These are phyloP conservation scores for Melaleuca quinquenervia DNA, from an alignment of 345 rosid genomes.

Conservation along the genomic window DNA sequence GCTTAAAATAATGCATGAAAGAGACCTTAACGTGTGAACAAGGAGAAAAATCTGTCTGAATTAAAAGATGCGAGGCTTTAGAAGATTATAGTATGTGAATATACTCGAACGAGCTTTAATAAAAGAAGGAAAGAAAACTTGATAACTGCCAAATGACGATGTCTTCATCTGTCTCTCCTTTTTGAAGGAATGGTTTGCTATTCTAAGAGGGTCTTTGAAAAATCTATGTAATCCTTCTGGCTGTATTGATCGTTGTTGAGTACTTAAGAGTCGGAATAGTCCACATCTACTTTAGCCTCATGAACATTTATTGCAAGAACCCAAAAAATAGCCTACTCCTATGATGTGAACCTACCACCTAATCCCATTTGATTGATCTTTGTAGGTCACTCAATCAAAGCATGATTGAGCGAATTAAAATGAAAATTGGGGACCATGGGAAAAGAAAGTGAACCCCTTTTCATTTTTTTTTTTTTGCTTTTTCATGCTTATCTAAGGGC, in stretches of 20 bases:
- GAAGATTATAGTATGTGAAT: not conserved
- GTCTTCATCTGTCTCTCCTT: not conserved
- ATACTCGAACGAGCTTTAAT: not conserved
- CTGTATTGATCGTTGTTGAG: not conserved
- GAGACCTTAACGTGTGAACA: not conserved
- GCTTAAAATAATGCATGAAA: not conserved
- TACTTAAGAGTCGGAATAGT: not conserved
- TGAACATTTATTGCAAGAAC: not conserved
- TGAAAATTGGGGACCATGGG: not conserved
- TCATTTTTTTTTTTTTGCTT: not conserved
- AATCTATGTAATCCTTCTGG: not conserved
- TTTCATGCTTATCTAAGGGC: not conserved
- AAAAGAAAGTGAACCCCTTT: not conserved
- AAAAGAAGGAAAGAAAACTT: not conserved
- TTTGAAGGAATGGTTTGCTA: not conserved
- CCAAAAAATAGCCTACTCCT: not conserved
- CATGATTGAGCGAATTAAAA: not conserved
- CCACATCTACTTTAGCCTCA: not conserved
- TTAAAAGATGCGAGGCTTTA: not conserved
- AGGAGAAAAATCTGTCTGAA: not conserved
- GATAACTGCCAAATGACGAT: not conserved
- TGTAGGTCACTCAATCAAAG: not conserved
- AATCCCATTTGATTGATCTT: not conserved
- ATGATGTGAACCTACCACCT: not conserved
- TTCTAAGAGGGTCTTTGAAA: not conserved